These are phyloP conservation scores for Gentiana straminea DNA, from an alignment of 257 asterid species.

Conservation along the genomic window DNA sequence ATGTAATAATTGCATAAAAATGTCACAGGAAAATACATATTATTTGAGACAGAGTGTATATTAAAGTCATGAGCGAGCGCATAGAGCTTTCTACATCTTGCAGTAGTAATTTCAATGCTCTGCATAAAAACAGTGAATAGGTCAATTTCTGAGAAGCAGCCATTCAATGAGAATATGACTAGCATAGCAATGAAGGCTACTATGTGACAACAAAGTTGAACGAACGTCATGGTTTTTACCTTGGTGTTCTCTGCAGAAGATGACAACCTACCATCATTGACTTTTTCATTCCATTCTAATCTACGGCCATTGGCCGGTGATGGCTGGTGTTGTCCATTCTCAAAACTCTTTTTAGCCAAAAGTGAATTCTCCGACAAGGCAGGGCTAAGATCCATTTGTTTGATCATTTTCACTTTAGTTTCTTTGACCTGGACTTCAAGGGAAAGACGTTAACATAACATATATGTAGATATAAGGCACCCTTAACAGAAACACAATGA, in stretches of 20 bases:
- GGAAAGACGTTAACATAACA: constrained; percentile 18
- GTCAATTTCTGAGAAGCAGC: constrained; percentile 7
- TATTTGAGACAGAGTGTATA: constrained; percentile 56
- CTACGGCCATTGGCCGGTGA: constrained; percentile 29
- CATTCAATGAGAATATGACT: background rate
- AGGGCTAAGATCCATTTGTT: constrained; percentile 35
- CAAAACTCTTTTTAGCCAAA: constrained; percentile 51
- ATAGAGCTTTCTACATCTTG: constrained; percentile 56
- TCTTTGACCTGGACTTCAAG: constrained; percentile 61
- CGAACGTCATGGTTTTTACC: constrained; percentile 21
- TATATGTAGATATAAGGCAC: no score
- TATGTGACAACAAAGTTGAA: background rate
- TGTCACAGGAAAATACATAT: constrained; percentile 34
- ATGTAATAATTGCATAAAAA: background rate
- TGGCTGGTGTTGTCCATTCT: constrained; percentile 29
- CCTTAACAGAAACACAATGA: no score
- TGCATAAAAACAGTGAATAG: constrained; percentile 28
- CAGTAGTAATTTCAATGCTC: constrained; percentile 31
- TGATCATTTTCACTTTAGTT: constrained; percentile 40
- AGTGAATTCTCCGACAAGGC: constrained; percentile 60
- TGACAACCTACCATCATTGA: constrained; percentile 17
- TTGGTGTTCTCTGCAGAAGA: constrained; percentile 26
- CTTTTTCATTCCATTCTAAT: constrained; percentile 40
- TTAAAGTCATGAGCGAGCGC: constrained; percentile 74
- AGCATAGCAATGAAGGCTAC: no score